These are phyloP conservation scores for Chrysosporium keratinophilum DNA, from an alignment of 2,329 filamentous ascomycete species.

Conservation along the genomic window DNA sequence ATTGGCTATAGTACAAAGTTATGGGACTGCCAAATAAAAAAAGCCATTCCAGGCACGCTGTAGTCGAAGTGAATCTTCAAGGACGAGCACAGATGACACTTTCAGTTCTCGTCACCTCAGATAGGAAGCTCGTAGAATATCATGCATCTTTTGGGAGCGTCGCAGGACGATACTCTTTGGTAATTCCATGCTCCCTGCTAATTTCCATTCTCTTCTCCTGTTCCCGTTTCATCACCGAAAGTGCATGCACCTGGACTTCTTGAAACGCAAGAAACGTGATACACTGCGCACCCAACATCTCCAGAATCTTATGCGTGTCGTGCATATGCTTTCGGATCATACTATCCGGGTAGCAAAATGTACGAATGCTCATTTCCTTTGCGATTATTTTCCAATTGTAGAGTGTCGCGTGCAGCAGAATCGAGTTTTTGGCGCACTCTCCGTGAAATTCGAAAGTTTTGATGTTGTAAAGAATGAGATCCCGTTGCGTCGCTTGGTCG, in stretches of 20 bases:
- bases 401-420: conserved; percentile 38
- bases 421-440: conserved; percentile 30
- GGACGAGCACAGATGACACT: neutral
- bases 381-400: conserved; percentile 41
- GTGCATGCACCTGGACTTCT: conserved; percentile 27
- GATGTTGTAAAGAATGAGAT: conserved; percentile 39
- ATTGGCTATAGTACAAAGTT: neutral
- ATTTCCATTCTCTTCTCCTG: conserved; percentile 18
- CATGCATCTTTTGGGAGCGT: conserved; percentile 1
- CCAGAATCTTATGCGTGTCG: conserved; percentile 41
- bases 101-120: neutral
- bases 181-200: conserved; percentile 13
- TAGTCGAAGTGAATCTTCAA: too few relatives aligned
- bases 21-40: neutral
- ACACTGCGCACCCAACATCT: conserved; percentile 39
- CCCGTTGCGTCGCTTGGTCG: conserved; percentile 42
- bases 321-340: conserved; percentile 41
- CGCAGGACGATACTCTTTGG: conserved; percentile 13
- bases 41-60: too few relatives aligned
- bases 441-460: conserved; percentile 39
- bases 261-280: conserved; percentile 33
- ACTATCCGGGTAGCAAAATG: conserved; percentile 42
- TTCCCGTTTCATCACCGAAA: conserved; percentile 27
- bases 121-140: neutral
- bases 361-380: conserved; percentile 41